Evolutionary conservation across 768 basidiomycete genomes (phyloP).

Genomic region (Glaciozyma antarctica): DNA sequence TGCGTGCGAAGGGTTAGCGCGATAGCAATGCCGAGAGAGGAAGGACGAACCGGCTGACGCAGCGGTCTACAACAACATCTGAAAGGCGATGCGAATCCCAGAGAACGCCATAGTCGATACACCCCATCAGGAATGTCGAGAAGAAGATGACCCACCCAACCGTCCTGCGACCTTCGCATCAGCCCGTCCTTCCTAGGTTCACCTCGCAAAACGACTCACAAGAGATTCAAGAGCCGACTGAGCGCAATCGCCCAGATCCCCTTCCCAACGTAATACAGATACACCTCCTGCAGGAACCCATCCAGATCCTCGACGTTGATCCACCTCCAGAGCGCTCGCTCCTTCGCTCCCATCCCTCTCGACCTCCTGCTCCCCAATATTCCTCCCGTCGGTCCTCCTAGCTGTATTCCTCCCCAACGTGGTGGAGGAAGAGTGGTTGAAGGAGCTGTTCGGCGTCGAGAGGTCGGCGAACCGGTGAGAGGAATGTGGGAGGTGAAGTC

Average conservation of each 20-base stretch:
- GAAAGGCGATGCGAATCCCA: constrained; percentile 60
- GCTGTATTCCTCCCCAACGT: neutral
- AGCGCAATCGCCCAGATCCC: constrained; percentile 93
- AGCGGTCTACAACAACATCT: constrained; percentile 71
- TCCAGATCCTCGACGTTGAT: constrained; percentile 98
- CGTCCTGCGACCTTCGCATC: constrained; percentile 52
- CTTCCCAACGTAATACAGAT: constrained; percentile 92
- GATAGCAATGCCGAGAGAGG: neutral
- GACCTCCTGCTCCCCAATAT: neutral
- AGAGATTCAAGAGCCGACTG: constrained; percentile 77
- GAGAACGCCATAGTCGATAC: constrained; percentile 81
- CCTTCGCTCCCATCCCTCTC: constrained; percentile 41
- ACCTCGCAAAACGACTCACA: constrained; percentile 52
- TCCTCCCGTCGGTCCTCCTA: constrained; percentile 3
- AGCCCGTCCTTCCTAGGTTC: neutral
- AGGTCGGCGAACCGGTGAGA: neutral
- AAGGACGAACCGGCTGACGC: constrained; percentile 63
- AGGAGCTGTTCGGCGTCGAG: neutral
- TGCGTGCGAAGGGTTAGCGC: constrained; percentile 56
- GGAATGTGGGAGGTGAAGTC: constrained; percentile 27
- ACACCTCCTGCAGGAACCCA: constrained; percentile 70
- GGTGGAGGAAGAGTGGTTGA: neutral
- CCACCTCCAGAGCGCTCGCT: constrained; percentile 96
- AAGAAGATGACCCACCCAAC: constrained; percentile 97
- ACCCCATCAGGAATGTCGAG: constrained; percentile 89